These are phyloP conservation scores for Gryganskiella cystojenkinii DNA, from an alignment of 192 early-diverging fungal genomes.

Conservation along the genomic window DNA sequence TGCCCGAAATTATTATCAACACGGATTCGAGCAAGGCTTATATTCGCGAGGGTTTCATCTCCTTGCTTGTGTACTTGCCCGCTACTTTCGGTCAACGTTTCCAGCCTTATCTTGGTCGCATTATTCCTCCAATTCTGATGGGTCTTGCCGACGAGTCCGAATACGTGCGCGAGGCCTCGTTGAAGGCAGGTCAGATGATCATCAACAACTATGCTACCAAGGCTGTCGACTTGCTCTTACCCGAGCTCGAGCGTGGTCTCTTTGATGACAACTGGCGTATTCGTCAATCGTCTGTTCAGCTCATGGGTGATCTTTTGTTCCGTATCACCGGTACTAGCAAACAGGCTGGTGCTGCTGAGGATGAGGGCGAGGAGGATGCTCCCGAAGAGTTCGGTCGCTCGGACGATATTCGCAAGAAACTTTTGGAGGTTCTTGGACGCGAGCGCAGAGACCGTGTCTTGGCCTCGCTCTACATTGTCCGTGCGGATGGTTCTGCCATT, in stretches of 20 bases:
- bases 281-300: conserved; percentile 91
- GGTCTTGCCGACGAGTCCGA: conserved; percentile 98
- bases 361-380: conserved; percentile 70
- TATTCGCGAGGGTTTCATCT: conserved; percentile 97
- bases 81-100: conserved; percentile 94
- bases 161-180: conserved; percentile 89
- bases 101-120: conserved; percentile 87
- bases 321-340: conserved; percentile 87
- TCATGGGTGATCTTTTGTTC: conserved; percentile 95
- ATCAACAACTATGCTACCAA: conserved; percentile 90
- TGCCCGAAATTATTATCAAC: conserved; percentile 92
- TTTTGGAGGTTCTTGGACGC: conserved; percentile 84
- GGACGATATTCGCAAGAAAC: conserved; percentile 73
- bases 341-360: conserved; percentile 55
- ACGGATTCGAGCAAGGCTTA: conserved; percentile 73
- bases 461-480: conserved; percentile 92
- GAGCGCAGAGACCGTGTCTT: conserved; percentile 89
- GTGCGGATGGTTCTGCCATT: conserved; percentile 82
- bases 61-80: conserved; percentile 94
- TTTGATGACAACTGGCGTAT: conserved; percentile 97
- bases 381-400: conserved; percentile 61
- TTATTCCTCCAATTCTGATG: conserved; percentile 88
- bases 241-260: conserved; percentile 89
- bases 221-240: conserved; percentile 90
- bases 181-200: conserved; percentile 94